These are phyloP conservation scores for Penicillium silybi DNA, from an alignment of 495 filamentous ascomycete genomes.

Conservation along the genomic window DNA sequence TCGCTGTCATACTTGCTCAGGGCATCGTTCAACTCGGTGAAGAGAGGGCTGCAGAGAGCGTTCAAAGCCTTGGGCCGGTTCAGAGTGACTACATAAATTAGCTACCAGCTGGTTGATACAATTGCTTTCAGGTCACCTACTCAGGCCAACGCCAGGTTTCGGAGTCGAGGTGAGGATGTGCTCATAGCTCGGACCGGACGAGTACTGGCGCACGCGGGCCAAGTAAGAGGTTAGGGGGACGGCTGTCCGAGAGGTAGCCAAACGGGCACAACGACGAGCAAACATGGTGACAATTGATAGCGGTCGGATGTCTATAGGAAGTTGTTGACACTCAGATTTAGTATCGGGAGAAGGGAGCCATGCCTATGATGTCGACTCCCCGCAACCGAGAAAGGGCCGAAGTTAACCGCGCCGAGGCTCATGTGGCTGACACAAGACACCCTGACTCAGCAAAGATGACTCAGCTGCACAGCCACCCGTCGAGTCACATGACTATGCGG, in stretches of 20 bases:
- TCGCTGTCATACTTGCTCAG: constrained; percentile 68
- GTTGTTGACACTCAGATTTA: neutral
- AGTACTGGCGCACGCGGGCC: constrained; percentile 53
- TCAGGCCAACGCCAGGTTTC: constrained; percentile 82
- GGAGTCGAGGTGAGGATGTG: constrained; percentile 76
- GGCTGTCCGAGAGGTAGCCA: constrained; percentile 54
- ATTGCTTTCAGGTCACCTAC: constrained; percentile 44
- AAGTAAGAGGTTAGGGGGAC: constrained; percentile 41
- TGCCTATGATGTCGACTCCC: constrained; percentile 24
- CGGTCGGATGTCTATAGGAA: neutral
- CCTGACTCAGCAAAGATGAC: neutral
- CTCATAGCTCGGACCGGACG: constrained; percentile 65
- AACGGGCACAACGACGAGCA: constrained; percentile 52
- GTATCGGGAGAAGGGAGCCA: neutral
- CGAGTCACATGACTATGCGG: constrained; percentile 13
- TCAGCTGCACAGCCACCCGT: neutral
- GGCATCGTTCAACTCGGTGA: constrained; percentile 82
- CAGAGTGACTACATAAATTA: constrained; percentile 65
- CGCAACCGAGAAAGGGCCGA: constrained; percentile 27
- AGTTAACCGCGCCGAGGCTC: constrained; percentile 33
- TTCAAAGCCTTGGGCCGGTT: constrained; percentile 95
- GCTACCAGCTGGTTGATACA: constrained; percentile 2
- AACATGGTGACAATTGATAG: constrained; percentile 42
- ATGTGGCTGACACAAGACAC: constrained; percentile 22
- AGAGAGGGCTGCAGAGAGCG: constrained; percentile 82